These are phyloP conservation scores for Sordaria brevicollis DNA, from an alignment of 495 filamentous ascomycete species.

Conservation along the genomic window DNA sequence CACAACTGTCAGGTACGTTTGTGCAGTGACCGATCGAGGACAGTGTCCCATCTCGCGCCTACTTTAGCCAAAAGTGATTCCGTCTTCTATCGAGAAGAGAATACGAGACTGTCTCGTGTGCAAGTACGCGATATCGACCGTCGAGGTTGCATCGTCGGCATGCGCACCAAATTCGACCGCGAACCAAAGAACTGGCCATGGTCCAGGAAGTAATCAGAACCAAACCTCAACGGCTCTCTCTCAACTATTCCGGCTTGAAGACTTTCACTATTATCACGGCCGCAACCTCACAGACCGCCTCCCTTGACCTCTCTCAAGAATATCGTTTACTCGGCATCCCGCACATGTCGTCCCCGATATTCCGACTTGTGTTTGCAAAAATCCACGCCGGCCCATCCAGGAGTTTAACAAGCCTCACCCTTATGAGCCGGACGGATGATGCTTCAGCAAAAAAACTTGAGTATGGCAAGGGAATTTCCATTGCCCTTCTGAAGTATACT, in stretches of 20 bases:
- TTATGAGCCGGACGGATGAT: constrained; percentile 6
- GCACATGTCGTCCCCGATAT: constrained; percentile 8
- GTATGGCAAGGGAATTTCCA: too few species aligned
- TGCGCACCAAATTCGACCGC: neutral
- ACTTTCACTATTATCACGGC: neutral
- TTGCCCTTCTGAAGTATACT: too few species aligned
- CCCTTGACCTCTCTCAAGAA: constrained; percentile 4
- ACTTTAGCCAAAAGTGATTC: neutral
- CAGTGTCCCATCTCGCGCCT: neutral
- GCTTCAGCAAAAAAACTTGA: too few species aligned
- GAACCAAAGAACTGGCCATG: too few species aligned
- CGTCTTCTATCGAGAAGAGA: neutral
- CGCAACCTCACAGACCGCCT: neutral
- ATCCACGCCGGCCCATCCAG: constrained; percentile 10
- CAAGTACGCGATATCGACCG: neutral
- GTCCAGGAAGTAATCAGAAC: too few species aligned
- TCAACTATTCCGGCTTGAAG: neutral
- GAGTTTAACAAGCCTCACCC: constrained; percentile 7
- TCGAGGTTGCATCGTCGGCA: neutral
- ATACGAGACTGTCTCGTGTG: neutral
- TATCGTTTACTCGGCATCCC: constrained; percentile 12
- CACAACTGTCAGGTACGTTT: neutral
- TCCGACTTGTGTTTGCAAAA: constrained; percentile 3
- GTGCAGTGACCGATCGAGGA: neutral
- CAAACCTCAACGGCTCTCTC: neutral